Conservation (phyloP, 192 early-diverging fungal species). For the Coemansia sp. region DNA sequence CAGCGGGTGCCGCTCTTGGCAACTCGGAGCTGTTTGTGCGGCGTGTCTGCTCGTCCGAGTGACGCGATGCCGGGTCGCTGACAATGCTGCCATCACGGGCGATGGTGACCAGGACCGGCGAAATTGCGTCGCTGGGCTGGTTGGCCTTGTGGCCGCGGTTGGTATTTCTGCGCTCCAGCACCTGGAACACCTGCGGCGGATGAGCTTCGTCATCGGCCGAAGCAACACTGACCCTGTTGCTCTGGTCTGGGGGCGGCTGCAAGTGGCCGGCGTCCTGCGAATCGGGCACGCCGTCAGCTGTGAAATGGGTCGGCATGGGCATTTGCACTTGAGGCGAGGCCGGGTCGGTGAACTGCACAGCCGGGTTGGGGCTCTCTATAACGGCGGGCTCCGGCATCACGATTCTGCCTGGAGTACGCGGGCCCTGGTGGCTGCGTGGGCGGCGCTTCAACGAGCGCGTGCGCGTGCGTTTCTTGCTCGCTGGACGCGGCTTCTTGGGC, state of each 20-base stretch:
- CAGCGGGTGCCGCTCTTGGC: neutral
- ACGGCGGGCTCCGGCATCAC: neutral
- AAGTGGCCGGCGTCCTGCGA: neutral
- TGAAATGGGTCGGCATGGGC: conserved; percentile 12
- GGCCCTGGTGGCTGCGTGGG: neutral
- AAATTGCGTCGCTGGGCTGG: conserved; percentile 12
- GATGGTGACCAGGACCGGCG: conserved; percentile 38
- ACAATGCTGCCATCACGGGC: conserved; percentile 37
- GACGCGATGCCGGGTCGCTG: conserved; percentile 15
- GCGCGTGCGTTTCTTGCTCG: neutral
- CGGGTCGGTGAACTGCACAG: conserved; percentile 5
- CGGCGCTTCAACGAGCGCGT: neutral
- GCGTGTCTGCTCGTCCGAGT: conserved; percentile 11
- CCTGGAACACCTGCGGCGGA: conserved; percentile 8
- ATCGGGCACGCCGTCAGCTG: neutral
- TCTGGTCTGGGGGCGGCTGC: neutral
- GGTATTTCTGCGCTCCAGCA: conserved; percentile 20
- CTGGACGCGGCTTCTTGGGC: neutral
- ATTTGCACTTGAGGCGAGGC: neutral
- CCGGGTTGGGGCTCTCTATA: neutral
- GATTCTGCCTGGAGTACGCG: neutral
- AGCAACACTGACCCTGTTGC: conserved; percentile 16
- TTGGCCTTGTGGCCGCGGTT: neutral
- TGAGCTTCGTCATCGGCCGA: conserved; percentile 19
- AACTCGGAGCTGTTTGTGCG: neutral